These are phyloP conservation scores for Phyllosticta paracitricarpa DNA, from an alignment of 2,329 filamentous ascomycete genomes.

Conservation along the genomic window DNA sequence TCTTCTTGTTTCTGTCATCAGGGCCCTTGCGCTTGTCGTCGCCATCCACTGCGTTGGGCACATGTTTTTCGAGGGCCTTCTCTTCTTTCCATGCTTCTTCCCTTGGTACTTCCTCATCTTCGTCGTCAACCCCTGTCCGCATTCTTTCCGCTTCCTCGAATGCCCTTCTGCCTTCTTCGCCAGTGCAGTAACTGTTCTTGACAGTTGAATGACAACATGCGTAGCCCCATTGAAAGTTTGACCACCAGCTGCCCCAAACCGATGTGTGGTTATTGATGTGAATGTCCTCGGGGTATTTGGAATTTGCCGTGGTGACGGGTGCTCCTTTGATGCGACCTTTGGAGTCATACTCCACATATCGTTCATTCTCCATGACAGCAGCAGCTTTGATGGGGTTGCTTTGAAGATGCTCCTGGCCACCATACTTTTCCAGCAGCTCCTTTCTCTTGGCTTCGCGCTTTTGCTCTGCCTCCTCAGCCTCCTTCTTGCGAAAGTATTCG, in stretches of 20 bases:
- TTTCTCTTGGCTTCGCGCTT: slow-evolving; percentile 60
- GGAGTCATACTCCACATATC: slow-evolving; percentile 91
- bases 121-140: slow-evolving; percentile 33
- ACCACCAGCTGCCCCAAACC: slow-evolving; percentile 97
- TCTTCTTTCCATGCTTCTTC: slow-evolving; percentile 35
- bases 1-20: slow-evolving; percentile 48
- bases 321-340: slow-evolving; percentile 81
- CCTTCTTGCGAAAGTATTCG: slow-evolving; percentile 72
- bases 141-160: slow-evolving; percentile 66
- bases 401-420: slow-evolving; percentile 52
- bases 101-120: slow-evolving; percentile 32
- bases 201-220: slow-evolving; percentile 86
- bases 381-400: slow-evolving; percentile 55
- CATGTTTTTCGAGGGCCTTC: slow-evolving; percentile 28
- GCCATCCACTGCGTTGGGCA: slow-evolving; percentile 33
- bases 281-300: slow-evolving; percentile 86
- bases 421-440: slow-evolving; percentile 72
- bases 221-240: slow-evolving; percentile 90
- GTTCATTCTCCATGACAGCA: slow-evolving; percentile 69
- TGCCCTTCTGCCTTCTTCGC: slow-evolving; percentile 72
- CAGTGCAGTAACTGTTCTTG: slow-evolving; percentile 97
- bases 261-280: slow-evolving; percentile 82
- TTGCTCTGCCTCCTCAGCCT: slow-evolving; percentile 60
- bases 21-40: slow-evolving; percentile 30
- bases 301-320: slow-evolving; percentile 64